phyloP scores from a whole-genome alignment of 2,329 filamentous ascomycete genomes.

The Arthrobotrys sphaeroides region DNA sequence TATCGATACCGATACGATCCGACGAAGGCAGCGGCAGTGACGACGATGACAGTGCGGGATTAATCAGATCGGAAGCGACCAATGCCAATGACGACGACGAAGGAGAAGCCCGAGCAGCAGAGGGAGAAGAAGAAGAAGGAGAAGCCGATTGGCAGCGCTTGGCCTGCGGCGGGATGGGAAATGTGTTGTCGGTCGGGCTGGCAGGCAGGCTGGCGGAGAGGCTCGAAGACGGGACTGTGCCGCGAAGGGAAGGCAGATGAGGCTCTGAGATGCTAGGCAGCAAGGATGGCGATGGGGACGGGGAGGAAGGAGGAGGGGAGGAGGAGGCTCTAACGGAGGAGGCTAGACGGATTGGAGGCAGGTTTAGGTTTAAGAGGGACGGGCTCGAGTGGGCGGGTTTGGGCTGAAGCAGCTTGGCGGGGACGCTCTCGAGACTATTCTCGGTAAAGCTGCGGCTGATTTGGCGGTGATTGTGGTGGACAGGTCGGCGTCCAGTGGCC shows the following conservation, averaged over 20 bases:
- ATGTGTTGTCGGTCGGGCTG: slow-evolving; percentile 53
- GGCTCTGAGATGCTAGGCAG: slow-evolving; percentile 50
- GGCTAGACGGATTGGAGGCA: slow-evolving; percentile 51
- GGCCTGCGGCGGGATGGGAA: not conserved
- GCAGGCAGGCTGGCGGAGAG: not conserved
- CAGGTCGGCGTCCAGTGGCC: slow-evolving; percentile 14
- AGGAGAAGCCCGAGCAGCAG: not conserved
- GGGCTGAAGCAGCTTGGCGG: slow-evolving; percentile 17
- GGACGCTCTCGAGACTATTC: not conserved
- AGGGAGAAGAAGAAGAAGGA: not conserved
- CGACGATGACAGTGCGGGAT: slow-evolving; percentile 1
- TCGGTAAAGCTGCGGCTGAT: slow-evolving; percentile 8
- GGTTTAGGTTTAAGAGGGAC: too few species aligned
- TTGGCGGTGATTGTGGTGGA: not conserved
- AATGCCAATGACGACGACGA: not conserved
- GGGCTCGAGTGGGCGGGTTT: too few species aligned
- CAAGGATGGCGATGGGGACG: slow-evolving; percentile 37
- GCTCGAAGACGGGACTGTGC: slow-evolving; percentile 16
- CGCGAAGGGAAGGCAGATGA: slow-evolving; percentile 45
- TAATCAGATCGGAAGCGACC: not conserved
- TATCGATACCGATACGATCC: slow-evolving; percentile 25
- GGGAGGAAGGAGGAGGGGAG: not conserved
- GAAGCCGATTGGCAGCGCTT: slow-evolving; percentile 29
- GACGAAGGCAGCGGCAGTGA: slow-evolving; percentile 10
- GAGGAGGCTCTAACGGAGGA: slow-evolving; percentile 47